phyloP scores from a whole-genome alignment of 2,329 filamentous ascomycete genomes.

The Ophiostoma ulmi region DNA sequence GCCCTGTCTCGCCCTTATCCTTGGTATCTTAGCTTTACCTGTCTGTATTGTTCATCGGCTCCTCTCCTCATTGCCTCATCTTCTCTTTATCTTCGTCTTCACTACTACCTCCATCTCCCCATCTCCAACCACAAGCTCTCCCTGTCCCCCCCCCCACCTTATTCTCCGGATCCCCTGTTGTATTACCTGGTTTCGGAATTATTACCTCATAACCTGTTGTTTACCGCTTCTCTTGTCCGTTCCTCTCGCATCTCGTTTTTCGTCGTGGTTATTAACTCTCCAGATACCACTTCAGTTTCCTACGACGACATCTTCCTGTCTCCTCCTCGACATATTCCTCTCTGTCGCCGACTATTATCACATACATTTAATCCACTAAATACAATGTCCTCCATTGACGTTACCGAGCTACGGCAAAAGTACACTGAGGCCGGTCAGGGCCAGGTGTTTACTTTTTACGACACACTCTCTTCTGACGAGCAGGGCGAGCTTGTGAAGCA shows the following conservation, averaged over 20 bases:
- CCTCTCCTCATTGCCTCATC: background rate
- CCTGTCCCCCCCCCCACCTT: background rate
- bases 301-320: background rate
- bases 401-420: slow-evolving; percentile 63
- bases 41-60: background rate
- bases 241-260: background rate
- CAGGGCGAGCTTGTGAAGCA: slow-evolving; percentile 77
- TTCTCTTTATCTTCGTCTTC: background rate
- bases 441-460: slow-evolving; percentile 84
- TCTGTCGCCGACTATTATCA: too few species aligned
- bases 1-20: background rate
- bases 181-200: slow-evolving; percentile 3
- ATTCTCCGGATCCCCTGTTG: background rate
- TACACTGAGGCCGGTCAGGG: slow-evolving; percentile 71
- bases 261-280: background rate
- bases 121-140: background rate
- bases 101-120: background rate
- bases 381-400: slow-evolving; percentile 35
- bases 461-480: slow-evolving; percentile 66
- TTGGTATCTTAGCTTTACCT: background rate
- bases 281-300: slow-evolving; percentile 4
- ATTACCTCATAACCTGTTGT: background rate
- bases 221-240: slow-evolving; percentile 4
- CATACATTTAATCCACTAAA: background rate
- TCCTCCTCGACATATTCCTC: background rate